Evolutionary conservation across 1,284 basidiomycete species (phyloP), one percentile per base, ranked within the genome.

Genomic region (Phylloboletellus chloephorus): DNA sequence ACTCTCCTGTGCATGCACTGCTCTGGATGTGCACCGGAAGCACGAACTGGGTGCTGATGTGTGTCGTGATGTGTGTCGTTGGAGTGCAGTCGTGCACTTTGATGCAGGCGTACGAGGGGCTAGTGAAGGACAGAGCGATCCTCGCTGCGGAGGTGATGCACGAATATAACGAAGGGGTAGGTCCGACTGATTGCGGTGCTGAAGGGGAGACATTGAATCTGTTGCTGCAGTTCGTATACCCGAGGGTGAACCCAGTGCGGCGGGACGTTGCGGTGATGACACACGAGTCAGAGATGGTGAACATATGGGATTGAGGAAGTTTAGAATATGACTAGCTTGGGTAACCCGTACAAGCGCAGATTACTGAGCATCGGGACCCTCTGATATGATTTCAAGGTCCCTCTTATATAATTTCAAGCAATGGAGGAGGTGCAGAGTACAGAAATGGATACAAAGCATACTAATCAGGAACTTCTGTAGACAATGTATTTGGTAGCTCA

Each of bases 261-360:
- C 77, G 72, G 46, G 88, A 90, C 50, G 84, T 76, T 2, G 77
- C 79, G 3, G 82, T 87, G n/a, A 88, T 87, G 86, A 91, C 88
- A 1, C 79, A 88, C 59, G 71, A 90, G 52, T 76, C 82, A 2
- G 88, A 90, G 68, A 72, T 88, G 50, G 74, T 89, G 3, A 71
- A 74, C 47, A 16, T 46, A 7, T 54, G 47, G 49, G 51, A 50
- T n/a, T n/a, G n/a, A n/a, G n/a, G n/a, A n/a, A n/a, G n/a, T n/a
- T n/a, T n/a, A n/a, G n/a, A n/a, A n/a, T n/a, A n/a, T 22, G 44
- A 46, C 13, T 45, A 28, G 20, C n/a, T n/a, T n/a, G n/a, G n/a
- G n/a, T n/a, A n/a, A n/a, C n/a, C n/a, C n/a, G n/a, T n/a, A n/a
- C n/a, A n/a, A n/a, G n/a, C n/a, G n/a, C n/a, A n/a, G n/a, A n/a